Evolutionary conservation across 805 yeast species (phyloP), one percentile per base, ranked within the genome.

Genomic region (Metschnikowia koreensis): DNA sequence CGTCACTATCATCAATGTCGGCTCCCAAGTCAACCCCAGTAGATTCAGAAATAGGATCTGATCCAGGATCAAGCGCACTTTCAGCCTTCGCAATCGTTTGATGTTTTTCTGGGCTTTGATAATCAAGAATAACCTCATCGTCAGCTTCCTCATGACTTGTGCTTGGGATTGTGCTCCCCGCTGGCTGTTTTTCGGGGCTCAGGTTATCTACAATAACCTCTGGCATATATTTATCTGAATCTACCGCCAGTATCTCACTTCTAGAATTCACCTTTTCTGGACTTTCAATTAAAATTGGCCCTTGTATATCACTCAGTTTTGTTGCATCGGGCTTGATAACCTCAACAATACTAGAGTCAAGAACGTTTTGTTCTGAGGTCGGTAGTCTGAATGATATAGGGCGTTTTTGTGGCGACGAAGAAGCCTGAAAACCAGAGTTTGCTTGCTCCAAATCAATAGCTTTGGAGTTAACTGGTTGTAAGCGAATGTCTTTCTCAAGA

Each of bases 401-500:
- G 13, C 12, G 34, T 6, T 31, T 31, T 37, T 37, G 39, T 13
- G 39, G 39, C 15, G 39, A 31, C 13, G 13, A 17, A 11, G 31
- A 12, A 33, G n/a, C 6, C 13, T 40, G 7, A 11, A 40, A 5
- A 22, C 22, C 22, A 22, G 22, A 22, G 7, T 26, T 22, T 11
- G 5, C n/a, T 13, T 27, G 3, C 11, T n/a, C 22, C 6, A 29
- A 41, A 15, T 29, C 34, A 31, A 13, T 2, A 8, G 2, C 15
- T 41, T 29, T 41, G 7, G 36, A 28, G 12, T 13, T 29, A 26
- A 29, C n/a, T 7, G 36, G 36, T n/a, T 27, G 45, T n/a, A 36
- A 13, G 34, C 31, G 28, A 8, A 53, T 15, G 11, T 49, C 47
- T 9, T 43, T 53, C 36, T 71, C 75, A 31, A 68, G 50, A 41